phyloP scores from a whole-genome alignment of 2,329 filamentous ascomycete genomes.

The Zymoseptoria pseudotritici region DNA sequence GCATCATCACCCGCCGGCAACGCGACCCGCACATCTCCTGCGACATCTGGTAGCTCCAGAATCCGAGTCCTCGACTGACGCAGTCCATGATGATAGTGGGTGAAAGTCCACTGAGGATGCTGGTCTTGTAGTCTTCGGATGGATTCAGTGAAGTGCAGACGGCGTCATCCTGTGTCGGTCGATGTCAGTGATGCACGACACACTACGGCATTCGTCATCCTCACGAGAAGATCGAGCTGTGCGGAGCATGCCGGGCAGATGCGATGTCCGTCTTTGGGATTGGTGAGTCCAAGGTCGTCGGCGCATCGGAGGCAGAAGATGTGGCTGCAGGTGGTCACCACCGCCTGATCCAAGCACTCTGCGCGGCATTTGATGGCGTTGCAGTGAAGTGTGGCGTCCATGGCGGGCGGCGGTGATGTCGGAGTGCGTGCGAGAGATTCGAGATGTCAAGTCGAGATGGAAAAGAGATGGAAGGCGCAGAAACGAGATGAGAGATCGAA shows the following conservation, averaged over 20 bases:
- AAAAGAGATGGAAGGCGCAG: not conserved
- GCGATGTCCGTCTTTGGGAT: conserved; percentile 44
- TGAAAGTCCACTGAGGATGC: conserved; percentile 71
- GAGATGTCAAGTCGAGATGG: not conserved
- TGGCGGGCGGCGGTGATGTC: conserved; percentile 29
- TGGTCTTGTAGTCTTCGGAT: conserved; percentile 84
- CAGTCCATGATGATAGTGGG: conserved; percentile 82
- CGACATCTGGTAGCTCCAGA: conserved; percentile 79
- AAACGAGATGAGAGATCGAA: not conserved
- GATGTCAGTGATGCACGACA: not conserved
- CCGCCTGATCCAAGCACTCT: conserved; percentile 60
- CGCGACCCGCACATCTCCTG: conserved; percentile 63
- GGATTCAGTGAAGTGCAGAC: conserved; percentile 66
- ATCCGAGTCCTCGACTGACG: conserved; percentile 67
- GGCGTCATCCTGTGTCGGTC: conserved; percentile 54
- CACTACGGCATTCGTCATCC: not conserved
- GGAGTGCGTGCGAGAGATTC: not conserved
- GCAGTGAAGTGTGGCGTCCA: conserved; percentile 71
- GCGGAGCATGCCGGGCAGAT: conserved; percentile 71
- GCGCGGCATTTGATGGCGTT: conserved; percentile 71
- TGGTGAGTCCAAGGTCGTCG: conserved; percentile 53
- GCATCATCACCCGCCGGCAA: not conserved
- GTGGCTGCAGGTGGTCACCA: conserved; percentile 90
- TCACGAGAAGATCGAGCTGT: conserved; percentile 52
- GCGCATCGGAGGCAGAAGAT: conserved; percentile 78